Base-by-base conservation (phyloP, 495 filamentous ascomycete genomes). In the Rhypophila decipiens region DNA sequence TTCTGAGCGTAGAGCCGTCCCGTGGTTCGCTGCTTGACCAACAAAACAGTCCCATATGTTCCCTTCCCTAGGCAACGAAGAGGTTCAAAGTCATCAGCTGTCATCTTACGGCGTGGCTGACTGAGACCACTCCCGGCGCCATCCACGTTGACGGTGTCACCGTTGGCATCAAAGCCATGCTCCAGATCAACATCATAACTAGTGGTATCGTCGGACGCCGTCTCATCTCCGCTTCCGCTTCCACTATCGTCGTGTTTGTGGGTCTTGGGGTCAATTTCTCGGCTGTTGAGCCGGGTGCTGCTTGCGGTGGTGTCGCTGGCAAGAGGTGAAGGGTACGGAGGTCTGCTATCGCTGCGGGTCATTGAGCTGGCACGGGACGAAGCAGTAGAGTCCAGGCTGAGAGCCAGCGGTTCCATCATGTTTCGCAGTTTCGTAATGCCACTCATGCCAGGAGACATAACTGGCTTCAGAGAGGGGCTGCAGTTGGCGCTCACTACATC, bases 51-150 rank as follows among this genome's bases (percentile, higher is more conserved):
- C 17, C 93, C 93, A 61, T 88, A 98, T 3, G 90, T 87, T 50
- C 93, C 93, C 60, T 97, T 98, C 22, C 93, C 93, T 29, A 98
- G 81, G 61, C 91, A 96, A n/a, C 87, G 84, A n/a, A 98, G 64
- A 27, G 86, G 80, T 52, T 91, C 83, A 60, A 98, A 98, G 62
- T 98, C 94, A 1, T 81, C 78, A 9, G 90, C 82, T 13, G 85
- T 84, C 87, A 97, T 95, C 67, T 97, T 96, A 42, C 84, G 82
- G 37, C 63, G 64, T n/a, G n/a, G n/a, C 12, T 65, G 53, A 11
- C 52, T 37, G 29, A 69, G 53, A 5, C 67, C 71, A 3, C 69
- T 74, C 44, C 76, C 73, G 9, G 71, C 49, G 8, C 61, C 63
- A 10, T 69, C 64, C 24, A 35, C 2, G 19, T 39, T 67, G 42